These are phyloP conservation scores for Schizochytrium sp. DNA, from an alignment of 108 stramenopile species.

Conservation along the genomic window DNA sequence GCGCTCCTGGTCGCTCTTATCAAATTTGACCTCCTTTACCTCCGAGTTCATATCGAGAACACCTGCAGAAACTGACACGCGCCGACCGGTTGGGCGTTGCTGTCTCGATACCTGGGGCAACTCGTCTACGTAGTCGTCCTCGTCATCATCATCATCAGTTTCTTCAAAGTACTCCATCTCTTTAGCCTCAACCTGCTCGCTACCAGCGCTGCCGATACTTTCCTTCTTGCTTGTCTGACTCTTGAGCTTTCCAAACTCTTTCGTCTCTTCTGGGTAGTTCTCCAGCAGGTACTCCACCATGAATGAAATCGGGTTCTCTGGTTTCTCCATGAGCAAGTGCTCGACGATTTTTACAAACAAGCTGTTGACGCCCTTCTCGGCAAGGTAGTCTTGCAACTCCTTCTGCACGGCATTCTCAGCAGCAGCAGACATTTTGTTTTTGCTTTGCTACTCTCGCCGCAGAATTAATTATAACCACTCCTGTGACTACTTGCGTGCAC, in stretches of 20 bases:
- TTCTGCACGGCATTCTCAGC: constrained; percentile 52
- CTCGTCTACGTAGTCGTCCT: constrained; percentile 62
- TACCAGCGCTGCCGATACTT: background rate
- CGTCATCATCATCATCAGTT: constrained; percentile 58
- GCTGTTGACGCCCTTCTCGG: constrained; percentile 55
- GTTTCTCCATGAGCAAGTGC: constrained; percentile 47
- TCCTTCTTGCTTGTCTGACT: background rate
- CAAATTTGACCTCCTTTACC: constrained; percentile 59
- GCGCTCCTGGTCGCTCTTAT: constrained; percentile 74
- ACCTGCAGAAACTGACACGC: constrained; percentile 26
- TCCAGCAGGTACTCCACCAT: constrained; percentile 60
- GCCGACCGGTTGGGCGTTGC: background rate
- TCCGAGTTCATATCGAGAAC: background rate
- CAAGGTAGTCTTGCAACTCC: constrained; percentile 54
- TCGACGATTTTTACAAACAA: constrained; percentile 42
- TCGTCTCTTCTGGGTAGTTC: constrained; percentile 26
- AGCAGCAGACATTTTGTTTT: background rate
- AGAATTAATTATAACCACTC: too few relatives aligned
- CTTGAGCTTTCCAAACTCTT: background rate
- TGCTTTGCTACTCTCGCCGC: background rate
- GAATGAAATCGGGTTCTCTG: constrained; percentile 21
- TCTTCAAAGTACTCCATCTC: constrained; percentile 2
- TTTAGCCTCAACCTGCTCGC: background rate
- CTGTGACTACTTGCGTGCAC: too few relatives aligned
- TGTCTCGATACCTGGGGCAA: background rate